Base-by-base conservation (phyloP, 192 early-diverging fungal species). In the Haplosporangium gracile region DNA sequence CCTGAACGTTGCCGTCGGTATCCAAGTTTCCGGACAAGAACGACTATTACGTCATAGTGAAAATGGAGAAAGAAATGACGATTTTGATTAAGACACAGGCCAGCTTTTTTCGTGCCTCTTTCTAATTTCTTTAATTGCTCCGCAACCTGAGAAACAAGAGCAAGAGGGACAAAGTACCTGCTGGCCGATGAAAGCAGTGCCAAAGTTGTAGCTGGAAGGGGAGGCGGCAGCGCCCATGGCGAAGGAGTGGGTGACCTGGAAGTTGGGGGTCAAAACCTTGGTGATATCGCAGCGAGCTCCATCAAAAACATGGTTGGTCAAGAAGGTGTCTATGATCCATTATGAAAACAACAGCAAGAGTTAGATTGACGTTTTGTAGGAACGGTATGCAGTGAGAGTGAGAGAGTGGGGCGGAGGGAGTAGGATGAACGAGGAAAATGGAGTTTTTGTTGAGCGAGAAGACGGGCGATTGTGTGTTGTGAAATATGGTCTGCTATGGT, bases 21-120 rank as follows among this genome's bases (percentile, higher is more conserved):
- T 99, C 99, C 90, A 99, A 94, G 85, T 95, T 97, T 26, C 98
- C 99, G 83, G 97, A 97, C 83, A 99, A 89, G 90, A 97, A 91
- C 34, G 93, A 94, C 95, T 97, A 83, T 53, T 36, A 24, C 63
- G 29, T 69, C 42, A 38, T 29, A 65, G 29, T 8, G 40, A 38
- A n/a, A 49, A 68, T 6, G 38, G 13, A 9, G 26, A 51, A 70
- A 68, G 1, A 13, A 45, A 45, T 45, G 43, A 45, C 43, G 43
- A 9, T 45, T 57, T 10, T 15, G 26, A 5, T 65, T 65, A 65
- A 29, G 32, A 65, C 24, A 29, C 10, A 32, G 13, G 26, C 60
- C 26, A 65, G 11, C 29, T 32, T 26, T 65, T 32, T 26, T 65
- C 60, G 9, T 13, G 32, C 60, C 4, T 29, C 24, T 32, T 10